Conservation (phyloP, 129 eudicot genomes). For the Scalesia atractyloides region DNA sequence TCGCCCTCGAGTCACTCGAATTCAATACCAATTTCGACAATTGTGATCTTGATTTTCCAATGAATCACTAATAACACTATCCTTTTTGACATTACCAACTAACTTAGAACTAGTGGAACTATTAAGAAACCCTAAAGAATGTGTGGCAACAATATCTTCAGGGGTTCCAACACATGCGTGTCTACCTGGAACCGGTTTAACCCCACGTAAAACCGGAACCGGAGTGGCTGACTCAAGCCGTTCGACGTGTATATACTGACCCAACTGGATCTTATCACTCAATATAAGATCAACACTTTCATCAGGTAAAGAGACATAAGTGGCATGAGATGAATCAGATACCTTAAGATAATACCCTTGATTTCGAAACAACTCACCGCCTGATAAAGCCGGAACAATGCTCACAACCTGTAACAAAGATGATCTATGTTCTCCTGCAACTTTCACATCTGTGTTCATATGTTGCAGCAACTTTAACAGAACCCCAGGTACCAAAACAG, state of each 20-base stretch:
- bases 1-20: slow-evolving; percentile 49
- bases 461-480: slow-evolving; percentile 80
- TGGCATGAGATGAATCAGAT: slow-evolving; percentile 96
- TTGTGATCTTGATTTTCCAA: slow-evolving; percentile 68
- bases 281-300: slow-evolving; percentile 74
- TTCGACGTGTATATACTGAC: slow-evolving; percentile 85
- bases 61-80: neutral
- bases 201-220: slow-evolving; percentile 81
- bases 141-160: slow-evolving; percentile 82
- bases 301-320: slow-evolving; percentile 90
- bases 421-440: slow-evolving; percentile 86
- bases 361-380: slow-evolving; percentile 73
- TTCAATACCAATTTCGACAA: slow-evolving; percentile 54
- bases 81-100: slow-evolving; percentile 45
- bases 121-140: slow-evolving; percentile 60
- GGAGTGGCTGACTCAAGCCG: slow-evolving; percentile 73
- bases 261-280: slow-evolving; percentile 85
- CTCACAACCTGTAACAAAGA: slow-evolving; percentile 80
- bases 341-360: slow-evolving; percentile 95
- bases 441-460: slow-evolving; percentile 86
- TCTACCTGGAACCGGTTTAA: slow-evolving; percentile 79
- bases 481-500: slow-evolving; percentile 78
- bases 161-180: slow-evolving; percentile 92
- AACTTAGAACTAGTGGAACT: slow-evolving; percentile 41
- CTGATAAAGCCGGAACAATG: slow-evolving; percentile 89